Evolutionary conservation across 2,329 filamentous ascomycete species (phyloP), one percentile per base, ranked within the genome.

Genomic region (Phialophora expanda): DNA sequence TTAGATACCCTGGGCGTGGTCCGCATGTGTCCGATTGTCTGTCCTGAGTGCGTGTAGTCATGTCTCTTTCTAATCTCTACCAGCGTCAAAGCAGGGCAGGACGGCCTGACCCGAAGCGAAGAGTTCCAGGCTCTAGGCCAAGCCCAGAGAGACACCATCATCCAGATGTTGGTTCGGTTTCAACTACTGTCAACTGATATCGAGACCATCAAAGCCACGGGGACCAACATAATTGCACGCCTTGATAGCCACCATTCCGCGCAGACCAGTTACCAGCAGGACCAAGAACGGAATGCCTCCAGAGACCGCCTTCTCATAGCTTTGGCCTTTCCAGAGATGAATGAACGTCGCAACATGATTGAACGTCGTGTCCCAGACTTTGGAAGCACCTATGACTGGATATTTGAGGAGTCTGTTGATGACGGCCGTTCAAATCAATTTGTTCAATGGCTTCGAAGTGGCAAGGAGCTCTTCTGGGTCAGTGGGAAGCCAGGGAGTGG

Each of bases 401-500:
- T 66, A 30, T 61, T 66, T 56, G 26, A 56, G 20, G 24, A 53
- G 4, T 12, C 56, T 22, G 38, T 8, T 17, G 3, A 7, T 17
- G 1, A 8, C 3, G 6, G 6, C 17, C 5, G 11, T 14, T 17
- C 4, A n/a, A 28, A 62, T 53, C 22, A 32, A 38, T 66, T 66
- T 50, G 30, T 56, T 7, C 14, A 58, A 3, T 66, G 64, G 64
- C 55, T 66, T 22, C 30, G 32, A n/a, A 34, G n/a, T 26, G 61
- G 48, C 8, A 3, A 53, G 5, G 46, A 26, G 2, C 7, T 71
- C 1, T 59, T 73, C 1, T 73, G 72, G 72, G 67, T 73, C 20
- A 69, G 67, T 32, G 71, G 71, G 11, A 72, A 74, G 28, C 69
- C 71, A 11, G 72, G 72, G n/a, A 62, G 69, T 2, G 71, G 72